Conservation (phyloP, 2,329 filamentous ascomycete genomes). For the Nigrospora sphaerica region DNA sequence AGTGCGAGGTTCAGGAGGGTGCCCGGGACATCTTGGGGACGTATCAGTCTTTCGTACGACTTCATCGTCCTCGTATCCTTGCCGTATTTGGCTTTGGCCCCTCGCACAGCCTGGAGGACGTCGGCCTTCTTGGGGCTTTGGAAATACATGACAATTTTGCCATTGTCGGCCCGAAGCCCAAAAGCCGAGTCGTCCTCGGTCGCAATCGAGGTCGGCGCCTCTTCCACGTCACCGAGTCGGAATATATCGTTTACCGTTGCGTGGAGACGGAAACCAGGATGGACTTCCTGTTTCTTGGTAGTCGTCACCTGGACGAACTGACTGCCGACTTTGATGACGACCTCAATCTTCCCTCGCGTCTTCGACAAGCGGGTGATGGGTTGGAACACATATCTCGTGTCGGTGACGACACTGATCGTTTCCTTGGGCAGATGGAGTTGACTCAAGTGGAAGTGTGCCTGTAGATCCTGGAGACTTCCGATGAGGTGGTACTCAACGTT, state of each 20-base stretch:
- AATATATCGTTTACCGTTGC: conserved; percentile 66
- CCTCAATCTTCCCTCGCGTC: conserved; percentile 64
- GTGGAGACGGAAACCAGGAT: conserved; percentile 53
- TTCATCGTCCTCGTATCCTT: conserved; percentile 56
- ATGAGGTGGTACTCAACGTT: conserved; percentile 62
- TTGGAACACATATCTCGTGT: conserved; percentile 59
- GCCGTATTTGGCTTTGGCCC: conserved; percentile 56
- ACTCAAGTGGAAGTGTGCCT: conserved; percentile 59
- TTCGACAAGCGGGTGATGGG: conserved; percentile 59
- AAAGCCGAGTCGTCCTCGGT: conserved; percentile 62
- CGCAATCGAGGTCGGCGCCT: conserved; percentile 56
- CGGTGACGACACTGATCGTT: conserved; percentile 61
- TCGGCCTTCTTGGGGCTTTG: conserved; percentile 58
- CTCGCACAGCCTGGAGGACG: conserved; percentile 55
- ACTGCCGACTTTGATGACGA: conserved; percentile 60
- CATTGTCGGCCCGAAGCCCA: conserved; percentile 59
- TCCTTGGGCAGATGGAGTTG: conserved; percentile 63
- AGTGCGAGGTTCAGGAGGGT: conserved; percentile 62
- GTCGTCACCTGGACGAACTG: conserved; percentile 67
- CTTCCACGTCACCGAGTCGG: conserved; percentile 59
- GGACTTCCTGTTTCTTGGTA: conserved; percentile 60
- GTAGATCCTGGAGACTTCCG: conserved; percentile 58
- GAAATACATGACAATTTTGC: conserved; percentile 67
- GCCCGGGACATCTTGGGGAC: conserved; percentile 64
- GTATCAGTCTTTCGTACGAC: conserved; percentile 56